phyloP scores from a whole-genome alignment of 208 protist genomes.

The Acanthamoeba triangularis region DNA sequence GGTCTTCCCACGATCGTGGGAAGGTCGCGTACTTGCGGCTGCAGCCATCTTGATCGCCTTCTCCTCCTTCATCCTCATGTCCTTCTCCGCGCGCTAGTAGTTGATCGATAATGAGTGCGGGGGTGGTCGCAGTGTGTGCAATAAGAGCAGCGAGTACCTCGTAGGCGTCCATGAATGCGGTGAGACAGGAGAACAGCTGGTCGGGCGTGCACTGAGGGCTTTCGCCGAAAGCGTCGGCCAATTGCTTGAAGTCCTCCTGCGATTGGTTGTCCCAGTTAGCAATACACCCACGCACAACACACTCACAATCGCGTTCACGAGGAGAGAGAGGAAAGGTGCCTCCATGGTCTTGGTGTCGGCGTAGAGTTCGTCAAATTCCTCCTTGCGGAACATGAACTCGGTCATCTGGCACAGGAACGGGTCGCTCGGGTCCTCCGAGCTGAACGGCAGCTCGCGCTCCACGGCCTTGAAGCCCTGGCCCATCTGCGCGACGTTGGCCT shows the following conservation, averaged over 20 bases:
- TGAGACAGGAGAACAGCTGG: slow-evolving; percentile 12
- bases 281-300: neutral
- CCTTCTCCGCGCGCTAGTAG: neutral
- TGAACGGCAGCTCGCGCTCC: slow-evolving; percentile 16
- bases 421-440: slow-evolving; percentile 3
- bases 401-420: neutral
- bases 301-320: neutral
- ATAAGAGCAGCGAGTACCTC: neutral
- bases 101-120: no score
- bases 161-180: neutral
- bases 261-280: neutral
- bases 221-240: neutral
- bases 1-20: no score
- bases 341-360: slow-evolving; percentile 36
- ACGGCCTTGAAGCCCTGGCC: neutral
- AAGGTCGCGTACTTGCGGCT: neutral
- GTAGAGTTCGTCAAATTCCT: neutral
- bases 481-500: neutral
- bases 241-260: slow-evolving; percentile 32
- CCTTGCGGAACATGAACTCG: slow-evolving; percentile 4
- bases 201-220: neutral
- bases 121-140: neutral
- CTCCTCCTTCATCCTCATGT: slow-evolving; percentile 28
- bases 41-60: neutral
- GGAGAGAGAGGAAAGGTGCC: neutral